Conservation (phyloP, 83 land plant genomes). For the Isoetes engelmannii region DNA sequence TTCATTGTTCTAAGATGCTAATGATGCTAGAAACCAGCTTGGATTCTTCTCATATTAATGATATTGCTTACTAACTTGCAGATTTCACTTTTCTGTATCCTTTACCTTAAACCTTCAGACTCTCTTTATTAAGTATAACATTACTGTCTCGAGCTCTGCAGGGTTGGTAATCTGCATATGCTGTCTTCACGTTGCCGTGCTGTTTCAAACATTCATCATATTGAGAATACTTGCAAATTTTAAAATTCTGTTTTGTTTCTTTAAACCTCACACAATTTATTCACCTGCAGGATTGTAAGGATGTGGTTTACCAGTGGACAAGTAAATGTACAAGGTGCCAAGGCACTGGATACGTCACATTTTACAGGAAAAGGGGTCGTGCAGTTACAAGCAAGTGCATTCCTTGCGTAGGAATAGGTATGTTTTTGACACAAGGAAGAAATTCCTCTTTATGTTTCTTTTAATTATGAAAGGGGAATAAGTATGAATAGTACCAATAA, state of each 20-base stretch:
- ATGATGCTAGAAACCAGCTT: no score
- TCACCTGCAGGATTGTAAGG: slow-evolving; percentile 58
- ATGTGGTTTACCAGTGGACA: slow-evolving; percentile 91
- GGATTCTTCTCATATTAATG: no score
- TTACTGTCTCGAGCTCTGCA: neutral
- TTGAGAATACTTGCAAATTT: neutral
- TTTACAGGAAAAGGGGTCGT: slow-evolving; percentile 58
- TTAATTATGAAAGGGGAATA: no score
- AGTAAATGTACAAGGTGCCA: slow-evolving; percentile 84
- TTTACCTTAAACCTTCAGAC: neutral
- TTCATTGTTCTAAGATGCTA: no score
- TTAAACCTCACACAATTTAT: neutral
- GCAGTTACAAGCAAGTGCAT: slow-evolving; percentile 87
- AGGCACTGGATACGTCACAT: slow-evolving; percentile 81
- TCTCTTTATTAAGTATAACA: no score
- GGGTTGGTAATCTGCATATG: neutral
- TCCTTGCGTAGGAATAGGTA: slow-evolving; percentile 86
- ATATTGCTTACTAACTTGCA: neutral
- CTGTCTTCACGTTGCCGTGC: neutral
- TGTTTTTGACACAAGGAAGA: neutral
- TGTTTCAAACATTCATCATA: neutral
- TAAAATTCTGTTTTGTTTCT: neutral
- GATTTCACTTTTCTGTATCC: neutral
- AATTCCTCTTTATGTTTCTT: no score
- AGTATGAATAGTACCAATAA: no score